Evolutionary conservation across 352 stramenopile genomes (phyloP).

Genomic region (Phytophthora multivora): DNA sequence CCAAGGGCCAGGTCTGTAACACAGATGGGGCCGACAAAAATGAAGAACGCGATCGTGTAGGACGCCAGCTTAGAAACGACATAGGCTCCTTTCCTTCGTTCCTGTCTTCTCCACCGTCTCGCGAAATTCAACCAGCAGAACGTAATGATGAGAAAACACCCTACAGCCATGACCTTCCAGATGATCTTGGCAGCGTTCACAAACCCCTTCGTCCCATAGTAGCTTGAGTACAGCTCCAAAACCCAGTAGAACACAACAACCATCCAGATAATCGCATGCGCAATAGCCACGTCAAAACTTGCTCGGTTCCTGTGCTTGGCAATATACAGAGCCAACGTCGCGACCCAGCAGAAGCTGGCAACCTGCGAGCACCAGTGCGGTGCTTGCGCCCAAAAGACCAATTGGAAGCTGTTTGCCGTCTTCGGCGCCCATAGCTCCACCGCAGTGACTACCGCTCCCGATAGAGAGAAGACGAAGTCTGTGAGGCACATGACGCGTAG

Average conservation of each 20-base stretch:
- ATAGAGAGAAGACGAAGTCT: constrained; percentile 74
- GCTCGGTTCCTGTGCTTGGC: constrained; percentile 54
- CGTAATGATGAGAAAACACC: constrained; percentile 65
- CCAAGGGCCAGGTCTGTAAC: constrained; percentile 63
- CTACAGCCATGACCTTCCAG: constrained; percentile 69
- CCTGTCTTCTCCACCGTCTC: constrained; percentile 49
- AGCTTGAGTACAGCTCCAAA: constrained; percentile 71
- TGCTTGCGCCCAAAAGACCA: constrained; percentile 71
- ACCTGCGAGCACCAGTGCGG: constrained; percentile 83
- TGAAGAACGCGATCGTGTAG: constrained; percentile 78
- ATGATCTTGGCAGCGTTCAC: constrained; percentile 64
- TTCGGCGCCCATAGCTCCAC: constrained; percentile 49
- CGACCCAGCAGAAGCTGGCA: constrained; percentile 82
- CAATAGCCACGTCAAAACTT: constrained; percentile 75
- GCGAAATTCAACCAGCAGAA: constrained; percentile 67
- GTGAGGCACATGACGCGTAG: constrained; percentile 73
- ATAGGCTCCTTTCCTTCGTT: constrained; percentile 55
- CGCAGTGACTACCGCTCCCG: constrained; percentile 58
- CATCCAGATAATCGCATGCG: constrained; percentile 82
- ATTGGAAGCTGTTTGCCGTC: constrained; percentile 46
- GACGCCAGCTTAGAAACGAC: constrained; percentile 80
- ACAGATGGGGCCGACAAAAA: constrained; percentile 76
- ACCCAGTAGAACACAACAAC: constrained; percentile 78
- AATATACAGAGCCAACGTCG: constrained; percentile 77
- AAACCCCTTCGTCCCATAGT: constrained; percentile 52